Base-by-base conservation (phyloP, 2,329 filamentous ascomycete genomes). In the Fusarium fracticaudum region DNA sequence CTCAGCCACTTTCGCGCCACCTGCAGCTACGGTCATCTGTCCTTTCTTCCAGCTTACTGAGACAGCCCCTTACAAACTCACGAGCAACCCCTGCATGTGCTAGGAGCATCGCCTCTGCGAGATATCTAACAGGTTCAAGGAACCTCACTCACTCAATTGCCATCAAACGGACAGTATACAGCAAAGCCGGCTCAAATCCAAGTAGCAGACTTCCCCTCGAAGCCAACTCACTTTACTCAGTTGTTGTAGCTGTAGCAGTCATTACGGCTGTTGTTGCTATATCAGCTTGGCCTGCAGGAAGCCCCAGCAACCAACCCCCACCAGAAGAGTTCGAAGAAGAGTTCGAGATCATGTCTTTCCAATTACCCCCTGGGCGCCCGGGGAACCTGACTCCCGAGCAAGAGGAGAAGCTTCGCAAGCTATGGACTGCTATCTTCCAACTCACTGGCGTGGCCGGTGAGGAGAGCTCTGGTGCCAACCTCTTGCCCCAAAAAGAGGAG, bases 341-440 rank as follows among this genome's bases (percentile, higher is more conserved):
- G 20, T 22, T 77, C 22, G 70, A 76, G 68, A 71, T 45, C 38
- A 87, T 87, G 86, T 77, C 85, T 47, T 51, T 78, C 31, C 82
- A 87, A 76, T 70, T 80, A 29, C 88, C 88, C 50, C 89, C 92
- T 43, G 96, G 96, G 60, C 91, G 95, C 70, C 90, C 94, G 62
- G 95, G 94, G 67, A 98, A 94, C 76, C 87, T 99, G 67, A 98
- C 95, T n/a, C 83, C 91, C 7, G 95, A 98, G 72, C 91, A 99
- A 84, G 94, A 98, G 78, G 89, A 90, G 73, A 98, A 97, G 85
- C 86, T 99, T 67, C 93, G 92, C 79, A 93, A 97, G 82, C 89
- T 98, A 76, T 99, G 96, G 96, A 84, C 88, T 20, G 86, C 91
- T 61, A 88, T 94, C 44, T 88, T 97, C 75, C 91, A 93, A 72